Evolutionary conservation across 2,329 filamentous ascomycete genomes (phyloP), one percentile per base, ranked within the genome.

Genomic region (Penicillium brevicompactum): DNA sequence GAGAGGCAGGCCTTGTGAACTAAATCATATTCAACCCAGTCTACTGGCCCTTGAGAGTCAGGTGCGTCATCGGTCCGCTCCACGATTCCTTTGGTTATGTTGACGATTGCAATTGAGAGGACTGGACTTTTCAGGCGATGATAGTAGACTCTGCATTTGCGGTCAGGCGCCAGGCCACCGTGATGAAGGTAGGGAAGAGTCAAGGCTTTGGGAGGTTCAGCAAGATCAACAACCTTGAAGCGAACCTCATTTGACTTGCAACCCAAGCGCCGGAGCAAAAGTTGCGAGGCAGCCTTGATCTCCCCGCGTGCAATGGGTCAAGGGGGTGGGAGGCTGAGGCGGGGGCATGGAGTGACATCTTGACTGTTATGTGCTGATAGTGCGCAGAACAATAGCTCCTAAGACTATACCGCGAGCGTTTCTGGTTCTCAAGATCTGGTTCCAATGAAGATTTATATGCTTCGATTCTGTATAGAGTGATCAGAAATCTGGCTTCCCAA

Each of bases 141-240:
- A 22, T 32, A 51, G 38, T 51, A 51, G 11, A 27, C 38, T 8
- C 48, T 38, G 40, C 24, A 43, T 21, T 32, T n/a, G 30, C 48
- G 48, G n/a, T 44, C 48, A 31, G 48, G 48, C 10, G n/a, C 40
- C 10, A 40, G 14, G 9, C 18, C 48, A 22, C 24, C 40, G n/a
- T 44, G 22, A 10, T 51, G 48, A 44, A 51, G 27, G 24, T 51
- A 44, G 18, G 30, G 27, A 8, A 51, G 16, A 14, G 48, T 51
- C 32, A 37, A 24, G 34, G 18, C 46, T 18, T 49, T 49, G 16
- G 46, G 18, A 41, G 46, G 46, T n/a, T 49, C 46, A 10, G 24
- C 27, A n/a, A 51, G 21, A 14, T 37, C 34, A 37, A 37, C 13
- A 6, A 37, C 34, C 34, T 37, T 37, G 34, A 37, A 37, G 13